Evolutionary conservation across 805 yeast species (phyloP).

Genomic region (Wickerhamomyces tratensis): DNA sequence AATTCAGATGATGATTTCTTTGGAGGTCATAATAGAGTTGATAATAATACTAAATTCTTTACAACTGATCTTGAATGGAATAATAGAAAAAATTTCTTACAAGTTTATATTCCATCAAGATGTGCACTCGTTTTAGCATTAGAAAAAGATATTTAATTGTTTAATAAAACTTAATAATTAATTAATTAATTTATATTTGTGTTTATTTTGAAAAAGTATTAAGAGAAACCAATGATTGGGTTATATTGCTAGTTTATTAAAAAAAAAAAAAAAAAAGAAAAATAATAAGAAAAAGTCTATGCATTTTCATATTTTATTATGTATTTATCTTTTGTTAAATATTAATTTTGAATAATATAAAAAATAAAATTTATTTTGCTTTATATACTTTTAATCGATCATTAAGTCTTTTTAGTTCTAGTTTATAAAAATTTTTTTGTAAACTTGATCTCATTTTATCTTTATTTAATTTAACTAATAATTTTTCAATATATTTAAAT

Average conservation of each 20-base stretch:
- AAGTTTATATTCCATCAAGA: constrained; percentile 77
- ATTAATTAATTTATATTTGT: too few species aligned
- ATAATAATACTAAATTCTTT: constrained; percentile 43
- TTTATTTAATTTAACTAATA: constrained; percentile 12
- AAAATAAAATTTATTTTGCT: too few species aligned
- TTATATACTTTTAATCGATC: neutral
- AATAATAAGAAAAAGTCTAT: too few species aligned
- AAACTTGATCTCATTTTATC: constrained; percentile 6
- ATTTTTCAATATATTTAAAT: constrained; percentile 10
- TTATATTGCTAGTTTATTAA: too few species aligned
- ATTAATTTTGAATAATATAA: too few species aligned
- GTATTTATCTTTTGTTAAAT: too few species aligned
- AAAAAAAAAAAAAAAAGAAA: too few species aligned
- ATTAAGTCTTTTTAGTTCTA: neutral
- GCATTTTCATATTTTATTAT: too few species aligned
- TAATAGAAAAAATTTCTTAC: constrained; percentile 61
- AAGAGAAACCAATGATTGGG: too few species aligned
- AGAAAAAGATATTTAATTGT: constrained; percentile 3
- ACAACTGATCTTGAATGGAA: constrained; percentile 81
- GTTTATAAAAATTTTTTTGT: constrained; percentile 9
- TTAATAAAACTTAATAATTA: too few species aligned
- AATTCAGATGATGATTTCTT: constrained; percentile 61
- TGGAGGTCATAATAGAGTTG: constrained; percentile 80
- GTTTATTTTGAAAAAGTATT: too few species aligned
- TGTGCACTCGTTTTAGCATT: constrained; percentile 51